These are phyloP conservation scores for Penicillium decumbens DNA, from an alignment of 2,329 filamentous ascomycete species.

Conservation along the genomic window DNA sequence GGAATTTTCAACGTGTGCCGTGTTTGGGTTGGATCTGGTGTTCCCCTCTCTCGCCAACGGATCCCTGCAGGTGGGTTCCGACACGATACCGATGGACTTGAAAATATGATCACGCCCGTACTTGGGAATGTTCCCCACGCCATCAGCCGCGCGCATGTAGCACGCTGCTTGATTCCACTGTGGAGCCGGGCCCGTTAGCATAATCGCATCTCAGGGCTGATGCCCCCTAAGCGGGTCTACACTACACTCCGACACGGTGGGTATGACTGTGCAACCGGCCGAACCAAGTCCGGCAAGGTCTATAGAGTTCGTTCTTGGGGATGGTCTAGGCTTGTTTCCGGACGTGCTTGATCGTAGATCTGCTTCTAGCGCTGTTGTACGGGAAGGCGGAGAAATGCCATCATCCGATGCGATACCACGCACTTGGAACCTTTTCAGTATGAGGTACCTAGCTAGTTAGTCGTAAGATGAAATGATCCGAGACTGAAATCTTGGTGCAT, in stretches of 20 bases:
- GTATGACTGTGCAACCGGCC: constrained; percentile 2
- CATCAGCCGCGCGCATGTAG: constrained; percentile 23
- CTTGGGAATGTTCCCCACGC: background rate
- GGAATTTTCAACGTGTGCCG: constrained; percentile 6
- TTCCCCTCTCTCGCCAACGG: background rate
- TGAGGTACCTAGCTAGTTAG: background rate
- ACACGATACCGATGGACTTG: background rate
- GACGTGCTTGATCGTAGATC: background rate
- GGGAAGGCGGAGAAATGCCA: background rate
- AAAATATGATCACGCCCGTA: background rate
- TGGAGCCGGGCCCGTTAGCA: background rate
- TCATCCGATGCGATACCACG: background rate
- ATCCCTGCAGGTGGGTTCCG: constrained; percentile 7
- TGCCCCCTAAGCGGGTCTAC: background rate
- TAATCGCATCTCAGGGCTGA: background rate
- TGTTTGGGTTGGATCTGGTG: constrained; percentile 6
- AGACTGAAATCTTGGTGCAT: background rate
- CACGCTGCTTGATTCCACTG: background rate
- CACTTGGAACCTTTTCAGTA: background rate
- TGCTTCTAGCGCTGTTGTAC: background rate
- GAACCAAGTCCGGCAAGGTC: background rate
- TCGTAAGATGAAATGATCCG: background rate
- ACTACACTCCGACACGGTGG: constrained; percentile 2
- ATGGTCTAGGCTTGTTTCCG: background rate
- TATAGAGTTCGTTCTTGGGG: background rate